These are phyloP conservation scores for Leavenworthia alabamica DNA, from an alignment of 345 rosid species.

Conservation along the genomic window DNA sequence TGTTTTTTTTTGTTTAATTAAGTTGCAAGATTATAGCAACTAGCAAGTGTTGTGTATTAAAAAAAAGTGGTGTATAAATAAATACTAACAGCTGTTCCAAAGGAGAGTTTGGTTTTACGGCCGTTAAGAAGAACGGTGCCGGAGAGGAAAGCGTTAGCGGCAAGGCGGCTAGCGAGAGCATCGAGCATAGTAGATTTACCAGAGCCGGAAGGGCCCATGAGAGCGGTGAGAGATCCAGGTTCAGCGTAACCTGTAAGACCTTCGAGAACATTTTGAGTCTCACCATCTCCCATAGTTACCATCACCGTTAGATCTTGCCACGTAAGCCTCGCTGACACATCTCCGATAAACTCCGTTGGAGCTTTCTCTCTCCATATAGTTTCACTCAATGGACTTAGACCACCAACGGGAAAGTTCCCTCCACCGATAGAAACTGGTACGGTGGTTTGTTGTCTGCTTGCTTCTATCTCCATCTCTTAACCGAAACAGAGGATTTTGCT, in stretches of 20 bases:
- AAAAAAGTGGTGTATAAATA: too few relatives aligned
- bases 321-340: slow-evolving; percentile 77
- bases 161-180: slow-evolving; percentile 76
- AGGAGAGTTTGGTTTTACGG: slow-evolving; percentile 96
- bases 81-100: slow-evolving; percentile 88
- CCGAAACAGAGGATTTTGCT: slow-evolving; percentile 9
- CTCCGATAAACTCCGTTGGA: slow-evolving; percentile 54
- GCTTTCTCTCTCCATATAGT: slow-evolving; percentile 64
- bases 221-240: slow-evolving; percentile 76
- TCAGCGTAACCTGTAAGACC: slow-evolving; percentile 86
- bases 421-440: slow-evolving; percentile 33
- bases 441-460: slow-evolving; percentile 39
- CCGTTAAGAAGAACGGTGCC: too few relatives aligned
- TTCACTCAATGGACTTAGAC: slow-evolving; percentile 77
- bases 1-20: background rate
- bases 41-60: background rate
- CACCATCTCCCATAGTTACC: slow-evolving; percentile 63
- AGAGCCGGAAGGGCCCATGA: slow-evolving; percentile 97
- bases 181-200: slow-evolving; percentile 94
- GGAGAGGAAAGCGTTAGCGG: too few relatives aligned
- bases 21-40: background rate
- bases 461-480: slow-evolving; percentile 61
- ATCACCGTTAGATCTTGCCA: slow-evolving; percentile 92
- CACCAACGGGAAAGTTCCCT: slow-evolving; percentile 34
- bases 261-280: slow-evolving; percentile 67